These are phyloP conservation scores for Leptodontidium sp. DNA, from an alignment of 2,329 filamentous ascomycete species.

Conservation along the genomic window DNA sequence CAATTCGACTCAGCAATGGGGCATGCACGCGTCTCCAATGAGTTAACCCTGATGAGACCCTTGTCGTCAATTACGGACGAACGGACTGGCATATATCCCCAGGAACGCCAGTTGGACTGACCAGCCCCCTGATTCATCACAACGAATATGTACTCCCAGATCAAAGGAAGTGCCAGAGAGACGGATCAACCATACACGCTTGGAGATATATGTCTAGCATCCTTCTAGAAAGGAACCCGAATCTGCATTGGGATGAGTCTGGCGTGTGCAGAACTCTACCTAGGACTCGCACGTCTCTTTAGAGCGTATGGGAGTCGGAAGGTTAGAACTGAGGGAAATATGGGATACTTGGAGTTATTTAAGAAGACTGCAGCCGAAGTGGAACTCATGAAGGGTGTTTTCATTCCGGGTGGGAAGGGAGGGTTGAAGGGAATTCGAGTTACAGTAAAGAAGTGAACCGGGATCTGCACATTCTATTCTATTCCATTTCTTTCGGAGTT, in stretches of 20 bases:
- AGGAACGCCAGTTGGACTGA: conserved; percentile 50
- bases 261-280: conserved; percentile 31
- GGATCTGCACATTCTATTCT: neutral
- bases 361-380: conserved; percentile 30
- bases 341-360: conserved; percentile 27
- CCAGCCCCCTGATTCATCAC: conserved; percentile 50
- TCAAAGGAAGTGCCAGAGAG: conserved; percentile 52
- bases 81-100: conserved; percentile 35
- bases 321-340: conserved; percentile 24
- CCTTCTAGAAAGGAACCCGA: conserved; percentile 53
- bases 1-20: conserved; percentile 46
- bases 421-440: conserved; percentile 30
- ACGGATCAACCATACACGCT: conserved; percentile 49
- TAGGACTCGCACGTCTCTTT: conserved; percentile 22
- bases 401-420: conserved; percentile 21
- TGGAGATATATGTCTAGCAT: conserved; percentile 50
- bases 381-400: conserved; percentile 29
- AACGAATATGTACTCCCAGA: conserved; percentile 50
- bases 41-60: conserved; percentile 37
- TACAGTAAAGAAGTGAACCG: neutral
- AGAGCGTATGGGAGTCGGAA: conserved; percentile 25
- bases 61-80: conserved; percentile 28
- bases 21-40: conserved; percentile 43
- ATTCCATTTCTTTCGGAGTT: too few relatives aligned
- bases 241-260: conserved; percentile 50